Evolutionary conservation across 305 asterid genomes (phyloP).

Genomic region (Solanum aculeatissimum): DNA sequence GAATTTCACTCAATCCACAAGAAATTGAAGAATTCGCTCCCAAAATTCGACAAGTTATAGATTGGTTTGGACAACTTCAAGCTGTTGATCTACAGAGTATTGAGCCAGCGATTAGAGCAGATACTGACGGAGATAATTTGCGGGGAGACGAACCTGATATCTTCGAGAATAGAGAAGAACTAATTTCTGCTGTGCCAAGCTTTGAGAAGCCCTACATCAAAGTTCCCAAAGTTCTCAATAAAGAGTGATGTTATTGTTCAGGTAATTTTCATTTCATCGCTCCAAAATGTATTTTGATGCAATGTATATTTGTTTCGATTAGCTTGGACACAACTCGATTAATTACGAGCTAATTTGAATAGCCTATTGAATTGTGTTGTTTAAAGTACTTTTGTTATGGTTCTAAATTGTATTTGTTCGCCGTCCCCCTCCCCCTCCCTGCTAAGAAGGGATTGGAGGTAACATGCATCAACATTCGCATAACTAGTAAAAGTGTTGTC

Average conservation of each 20-base stretch:
- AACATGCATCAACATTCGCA: too few species aligned
- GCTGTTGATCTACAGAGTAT: slow-evolving; percentile 75
- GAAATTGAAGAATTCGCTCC: slow-evolving; percentile 81
- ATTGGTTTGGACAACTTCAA: slow-evolving; percentile 97
- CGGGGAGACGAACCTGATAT: slow-evolving; percentile 40
- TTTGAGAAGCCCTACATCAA: slow-evolving; percentile 70
- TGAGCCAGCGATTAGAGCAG: slow-evolving; percentile 87
- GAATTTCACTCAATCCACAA: slow-evolving; percentile 59
- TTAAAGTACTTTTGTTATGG: background rate
- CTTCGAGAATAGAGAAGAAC: slow-evolving; percentile 60
- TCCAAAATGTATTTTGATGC: background rate
- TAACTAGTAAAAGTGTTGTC: too few species aligned
- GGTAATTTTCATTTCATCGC: background rate
- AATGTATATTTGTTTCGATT: background rate
- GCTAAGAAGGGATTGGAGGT: too few species aligned
- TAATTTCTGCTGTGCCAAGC: slow-evolving; percentile 55
- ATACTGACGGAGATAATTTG: slow-evolving; percentile 55
- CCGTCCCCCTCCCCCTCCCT: too few species aligned
- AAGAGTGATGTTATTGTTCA: slow-evolving; percentile 24
- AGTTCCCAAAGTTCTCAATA: slow-evolving; percentile 80
- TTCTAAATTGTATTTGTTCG: background rate
- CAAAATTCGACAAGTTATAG: slow-evolving; percentile 72
- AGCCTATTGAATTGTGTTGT: background rate
- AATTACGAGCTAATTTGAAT: background rate
- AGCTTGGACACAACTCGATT: background rate